A percentile compares a stretch with the other conserved stretches of the same genome.
These are phyloP conservation scores for Scytalidium sp. DNA, from an alignment of 2,329 filamentous ascomycete species.

Conservation along the genomic window DNA sequence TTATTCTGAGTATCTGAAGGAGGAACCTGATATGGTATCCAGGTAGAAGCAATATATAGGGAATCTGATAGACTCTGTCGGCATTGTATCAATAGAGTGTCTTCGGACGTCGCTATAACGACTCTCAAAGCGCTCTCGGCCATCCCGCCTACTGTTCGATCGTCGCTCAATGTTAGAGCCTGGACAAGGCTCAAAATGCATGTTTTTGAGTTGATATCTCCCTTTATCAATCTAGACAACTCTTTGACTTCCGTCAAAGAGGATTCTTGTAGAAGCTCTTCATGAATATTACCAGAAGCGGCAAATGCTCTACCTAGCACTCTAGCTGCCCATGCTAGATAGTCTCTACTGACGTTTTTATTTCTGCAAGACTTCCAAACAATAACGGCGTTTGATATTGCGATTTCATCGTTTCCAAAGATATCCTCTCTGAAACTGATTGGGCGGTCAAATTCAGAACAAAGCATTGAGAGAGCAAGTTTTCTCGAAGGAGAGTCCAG, in stretches of 20 bases:
- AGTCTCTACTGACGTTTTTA: conserved; percentile 62
- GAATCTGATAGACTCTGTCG: conserved; percentile 49
- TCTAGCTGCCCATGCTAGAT: conserved; percentile 80
- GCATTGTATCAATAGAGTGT: conserved; percentile 44
- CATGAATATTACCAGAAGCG: conserved; percentile 65
- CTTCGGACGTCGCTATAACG: conserved; percentile 44
- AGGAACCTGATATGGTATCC: conserved; percentile 53
- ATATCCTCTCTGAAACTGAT: conserved; percentile 60
- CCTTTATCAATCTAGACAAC: conserved; percentile 15
- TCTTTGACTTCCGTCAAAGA: conserved; percentile 45
- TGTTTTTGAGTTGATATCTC: conserved; percentile 56
- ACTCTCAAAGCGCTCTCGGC: conserved; percentile 58
- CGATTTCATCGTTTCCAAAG: conserved; percentile 63
- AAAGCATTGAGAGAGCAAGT: conserved; percentile 70
- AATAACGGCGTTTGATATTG: conserved; percentile 58
- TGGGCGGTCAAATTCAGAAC: conserved; percentile 68
- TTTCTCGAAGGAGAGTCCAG: conserved; percentile 68
- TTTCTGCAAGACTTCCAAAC: conserved; percentile 75
- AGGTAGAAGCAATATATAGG: conserved; percentile 52
- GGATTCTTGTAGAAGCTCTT: conserved; percentile 59
- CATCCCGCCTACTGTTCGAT: conserved; percentile 53
- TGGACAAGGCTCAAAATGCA: conserved; percentile 61
- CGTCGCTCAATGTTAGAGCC: conserved; percentile 56
- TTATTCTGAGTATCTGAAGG: conserved; percentile 44
- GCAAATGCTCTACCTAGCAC: conserved; percentile 83